Base-by-base conservation (phyloP, 495 filamentous ascomycete genomes). In the Pyrenopolyporus hunteri region DNA sequence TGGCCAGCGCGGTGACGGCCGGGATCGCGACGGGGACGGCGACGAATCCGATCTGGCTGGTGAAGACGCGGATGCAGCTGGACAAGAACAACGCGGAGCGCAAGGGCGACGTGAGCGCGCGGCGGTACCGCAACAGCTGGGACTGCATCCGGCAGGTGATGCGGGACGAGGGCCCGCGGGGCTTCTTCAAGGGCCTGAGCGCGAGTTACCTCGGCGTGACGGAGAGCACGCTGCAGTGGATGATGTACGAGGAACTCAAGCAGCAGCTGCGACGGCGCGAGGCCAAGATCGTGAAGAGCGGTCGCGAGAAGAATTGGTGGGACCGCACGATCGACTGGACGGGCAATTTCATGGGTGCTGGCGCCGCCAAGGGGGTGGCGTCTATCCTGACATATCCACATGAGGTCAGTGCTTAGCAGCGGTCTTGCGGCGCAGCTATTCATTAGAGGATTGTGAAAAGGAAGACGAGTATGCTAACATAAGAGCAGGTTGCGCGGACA, bases 21-120 rank as follows among this genome's bases (percentile, higher is more conserved):
- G 92, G 92, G 23, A 78, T 96, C 29, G 84, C 86, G 14, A 96
- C 92, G 0, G 86, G 87, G 14, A 94, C 91, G 2, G 90, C 87
- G 13, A 96, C 92, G 13, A 96, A 95, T 73, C 92, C 92, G 2
- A 95, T 96, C 57, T 96, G 92, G 92, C 80, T 96, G 40, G 83
- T 96, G 49, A 96, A 96, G 78, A 96, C 92, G 19, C 82, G 92
- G 35, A 64, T 96, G 54, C 92, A 96, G 77, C 85, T 96, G 6
- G 92, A 96, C 69, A 90, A 87, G 71, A 85, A 85, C 52, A 71
- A 75, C 42, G 78, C 81, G 6, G 82, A 59, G 70, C 81, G 72
- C 69, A 82, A 66, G 6, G 82, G 82, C n/a, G 75, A 74, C 29
- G 67, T 69, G 3, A 69, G 73, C 6, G 74, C 74, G 17, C 82